Base-by-base conservation (phyloP, 257 asterid genomes). In the Ajuga chamaepitys region DNA sequence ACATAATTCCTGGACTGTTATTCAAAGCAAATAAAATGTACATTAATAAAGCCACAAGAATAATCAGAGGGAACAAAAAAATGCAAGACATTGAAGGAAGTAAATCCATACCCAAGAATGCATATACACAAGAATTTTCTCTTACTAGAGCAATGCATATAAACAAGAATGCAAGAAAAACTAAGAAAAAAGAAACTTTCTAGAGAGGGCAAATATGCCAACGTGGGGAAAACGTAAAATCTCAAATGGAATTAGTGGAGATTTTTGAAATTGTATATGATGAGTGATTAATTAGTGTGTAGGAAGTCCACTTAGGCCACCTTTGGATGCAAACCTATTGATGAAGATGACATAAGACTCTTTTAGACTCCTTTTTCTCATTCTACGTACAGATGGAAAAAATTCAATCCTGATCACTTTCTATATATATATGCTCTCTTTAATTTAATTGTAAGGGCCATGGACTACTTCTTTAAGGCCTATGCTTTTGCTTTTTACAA, bases 1-100 rank as follows among this genome's bases (percentile, higher is more conserved):
- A 67, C 98, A 94, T 90, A 75, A 90, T 90, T 70, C 99, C 98
- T 30, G 98, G 99, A 71, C 99, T 94, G 86, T 80, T 47, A 26
- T n/a, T 42, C 66, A 50, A 60, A 30, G 37, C 37, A 30, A 44
- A 46, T 51, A 8, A 60, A 62, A 42, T 46, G 18, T 30, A 20
- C 18, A 38, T 34, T 4, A 28, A 42, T 30, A 53, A 40, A 17
- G 25, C 68, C 37, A 63, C 28, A 48, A 12, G 26, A 26, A 45
- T 1, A 40, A 56, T 50, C 40, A 41, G 45, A 68, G 46, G 64
- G 48, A 54, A 18, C 11, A 46, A 61, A 53, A 28, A 24, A n/a
- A n/a, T n/a, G n/a, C n/a, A n/a, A n/a, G n/a, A 50, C 38, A 68
- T 24, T 24, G 42, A 44, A 71, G 1, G 55, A 32, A 37, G n/a